phyloP scores from a whole-genome alignment of 1,284 basidiomycete genomes.

The Boletus sp. region DNA sequence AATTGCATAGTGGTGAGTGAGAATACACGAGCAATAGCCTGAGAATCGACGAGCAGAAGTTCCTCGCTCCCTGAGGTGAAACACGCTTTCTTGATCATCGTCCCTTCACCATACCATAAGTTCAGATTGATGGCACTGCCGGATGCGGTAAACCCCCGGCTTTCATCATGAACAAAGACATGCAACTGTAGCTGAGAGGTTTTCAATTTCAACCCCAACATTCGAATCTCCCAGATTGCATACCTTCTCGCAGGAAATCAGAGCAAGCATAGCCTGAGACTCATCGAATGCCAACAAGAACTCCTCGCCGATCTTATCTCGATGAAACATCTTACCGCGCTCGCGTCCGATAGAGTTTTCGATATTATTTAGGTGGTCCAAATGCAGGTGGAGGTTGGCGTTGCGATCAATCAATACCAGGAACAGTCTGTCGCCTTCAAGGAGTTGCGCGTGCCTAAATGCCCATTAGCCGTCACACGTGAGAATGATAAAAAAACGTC shows the following conservation, averaged over 20 bases:
- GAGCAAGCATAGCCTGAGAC: constrained; percentile 42
- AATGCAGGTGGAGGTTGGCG: constrained; percentile 37
- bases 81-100: constrained; percentile 36
- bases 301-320: constrained; percentile 45
- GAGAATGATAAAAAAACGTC: background rate
- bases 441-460: constrained; percentile 37
- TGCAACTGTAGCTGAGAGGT: constrained; percentile 38
- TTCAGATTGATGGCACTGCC: constrained; percentile 43
- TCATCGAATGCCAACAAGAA: constrained; percentile 51
- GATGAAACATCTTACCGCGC: constrained; percentile 37
- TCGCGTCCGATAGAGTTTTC: constrained; percentile 32
- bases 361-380: constrained; percentile 38
- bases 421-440: constrained; percentile 41
- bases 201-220: background rate
- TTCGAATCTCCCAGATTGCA: background rate
- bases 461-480: background rate
- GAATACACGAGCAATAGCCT: constrained; percentile 44
- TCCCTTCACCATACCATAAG: constrained; percentile 42
- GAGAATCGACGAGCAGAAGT: constrained; percentile 47
- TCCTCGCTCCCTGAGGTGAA: constrained; percentile 51
- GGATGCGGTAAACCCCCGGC: constrained; percentile 36
- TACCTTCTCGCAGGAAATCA: constrained; percentile 45
- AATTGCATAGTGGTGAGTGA: constrained; percentile 54
- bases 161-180: constrained; percentile 44
- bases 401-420: constrained; percentile 39